Base-by-base conservation (phyloP, 2,329 filamentous ascomycete species). In the Neofusicoccum umdonicola region DNA sequence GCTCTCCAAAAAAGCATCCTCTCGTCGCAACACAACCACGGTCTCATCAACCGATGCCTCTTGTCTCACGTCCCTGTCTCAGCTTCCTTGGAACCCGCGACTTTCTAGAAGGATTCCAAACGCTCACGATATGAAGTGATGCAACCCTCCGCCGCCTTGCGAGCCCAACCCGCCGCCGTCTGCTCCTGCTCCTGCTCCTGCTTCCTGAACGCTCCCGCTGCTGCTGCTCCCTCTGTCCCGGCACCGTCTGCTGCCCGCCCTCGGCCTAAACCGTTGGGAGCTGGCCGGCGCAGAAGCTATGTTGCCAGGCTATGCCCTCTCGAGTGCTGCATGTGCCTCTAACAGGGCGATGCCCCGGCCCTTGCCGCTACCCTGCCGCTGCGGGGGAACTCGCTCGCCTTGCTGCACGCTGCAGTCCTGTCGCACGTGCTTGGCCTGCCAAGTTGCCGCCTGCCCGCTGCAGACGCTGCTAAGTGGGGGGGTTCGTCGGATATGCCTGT, bases 321-420 rank as follows among this genome's bases (percentile, higher is more conserved):
- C 22, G 22, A 22, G 22, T 22, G 22, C 22, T 22, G 22, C 22
- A 9, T 39, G 50, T 54, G 34, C 34, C 51, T 56, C 17, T 9
- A 56, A 56, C 51, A 39, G 39, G 17, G 22, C 8, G 7, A 31
- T 57, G 39, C 39, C n/a, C 39, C 54, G 39, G 54, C 39, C 54
- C 54, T 44, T 44, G 54, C 54, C 54, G 54, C 54, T 57, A n/a
- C 54, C 54, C 31, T 44, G 54, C 54, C 54, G 54, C 54, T 57
- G 54, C 54, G 54, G 54, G 54, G 54, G 39, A 57, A 41, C 11
- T 35, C 39, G 22, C 17, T 39, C 50, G 50, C 54, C 41, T 57
- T 57, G 54, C 22, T 57, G 54, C 54, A 57, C 15, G 39, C 54
- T 57, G 54, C 54, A 57, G 39, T 44, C 54, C 54, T 56, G 37